Percentiles rank a stretch among this genome's conserved stretches.
These are phyloP conservation scores for Zea luxurians DNA, from an alignment of 176 grass and related monocot species.

Conservation along the genomic window DNA sequence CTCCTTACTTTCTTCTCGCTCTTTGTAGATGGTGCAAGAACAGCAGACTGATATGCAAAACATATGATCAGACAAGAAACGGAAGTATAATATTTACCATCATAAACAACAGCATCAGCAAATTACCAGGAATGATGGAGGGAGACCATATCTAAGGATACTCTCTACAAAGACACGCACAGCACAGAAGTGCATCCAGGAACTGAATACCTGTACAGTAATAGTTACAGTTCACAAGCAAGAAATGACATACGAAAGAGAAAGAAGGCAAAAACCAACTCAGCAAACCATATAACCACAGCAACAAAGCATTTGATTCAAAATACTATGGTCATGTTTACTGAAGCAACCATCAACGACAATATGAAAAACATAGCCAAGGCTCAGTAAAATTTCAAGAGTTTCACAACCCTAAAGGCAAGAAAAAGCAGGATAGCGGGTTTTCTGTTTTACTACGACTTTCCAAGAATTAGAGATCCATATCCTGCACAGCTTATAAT, in stretches of 20 bases:
- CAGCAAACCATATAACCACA: too few species aligned
- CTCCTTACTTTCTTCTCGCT: slow-evolving; percentile 90
- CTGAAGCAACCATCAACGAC: too few species aligned
- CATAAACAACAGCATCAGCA: slow-evolving; percentile 3
- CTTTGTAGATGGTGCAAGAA: slow-evolving; percentile 76
- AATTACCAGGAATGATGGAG: slow-evolving; percentile 78
- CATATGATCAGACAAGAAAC: slow-evolving; percentile 20
- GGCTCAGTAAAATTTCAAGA: background rate
- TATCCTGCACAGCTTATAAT: background rate
- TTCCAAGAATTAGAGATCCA: background rate
- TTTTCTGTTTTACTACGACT: background rate
- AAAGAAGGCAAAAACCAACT: too few species aligned
- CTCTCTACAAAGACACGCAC: slow-evolving; percentile 91
- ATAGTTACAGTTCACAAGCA: background rate
- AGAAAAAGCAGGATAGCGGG: background rate
- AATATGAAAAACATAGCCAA: too few species aligned
- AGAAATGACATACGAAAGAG: too few species aligned
- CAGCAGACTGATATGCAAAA: slow-evolving; percentile 57
- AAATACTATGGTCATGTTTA: too few species aligned
- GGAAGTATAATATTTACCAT: background rate
- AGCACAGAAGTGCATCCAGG: slow-evolving; percentile 99
- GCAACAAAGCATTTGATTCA: background rate
- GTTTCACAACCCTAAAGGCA: background rate
- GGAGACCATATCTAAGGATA: slow-evolving; percentile 97
- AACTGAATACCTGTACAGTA: slow-evolving; percentile 76